A percentile compares a stretch with the other conserved stretches of the same genome.
Evolutionary conservation across 2,329 filamentous ascomycete genomes (phyloP).

Genomic region (Diaporthe velutina): DNA sequence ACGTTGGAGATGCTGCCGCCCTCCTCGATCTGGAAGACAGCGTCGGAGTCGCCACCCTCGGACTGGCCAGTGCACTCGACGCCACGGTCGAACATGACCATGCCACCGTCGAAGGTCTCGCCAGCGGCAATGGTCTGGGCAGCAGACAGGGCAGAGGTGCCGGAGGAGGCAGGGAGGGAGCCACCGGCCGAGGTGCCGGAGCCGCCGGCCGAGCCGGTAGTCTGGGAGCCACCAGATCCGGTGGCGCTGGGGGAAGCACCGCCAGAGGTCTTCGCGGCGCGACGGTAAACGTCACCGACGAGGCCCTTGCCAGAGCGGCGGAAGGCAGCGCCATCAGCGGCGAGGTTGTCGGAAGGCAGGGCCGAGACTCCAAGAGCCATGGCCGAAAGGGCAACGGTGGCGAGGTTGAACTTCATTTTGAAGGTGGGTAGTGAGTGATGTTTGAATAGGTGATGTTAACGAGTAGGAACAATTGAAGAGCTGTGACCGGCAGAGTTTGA

Average conservation of each 20-base stretch:
- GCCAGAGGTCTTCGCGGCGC: conserved; percentile 22
- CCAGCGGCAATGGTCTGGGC: conserved; percentile 38
- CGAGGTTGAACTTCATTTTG: conserved; percentile 33
- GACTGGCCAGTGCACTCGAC: conserved; percentile 39
- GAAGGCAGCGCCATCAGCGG: neutral
- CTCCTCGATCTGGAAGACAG: conserved; percentile 64
- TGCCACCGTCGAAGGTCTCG: conserved; percentile 48
- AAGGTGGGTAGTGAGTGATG: neutral
- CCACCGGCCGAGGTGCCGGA: conserved; percentile 20
- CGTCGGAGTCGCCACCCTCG: conserved; percentile 49
- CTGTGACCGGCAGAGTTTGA: conserved; percentile 15
- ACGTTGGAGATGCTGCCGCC: conserved; percentile 65
- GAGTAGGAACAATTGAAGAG: neutral
- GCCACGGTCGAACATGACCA: conserved; percentile 46
- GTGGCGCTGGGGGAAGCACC: conserved; percentile 1
- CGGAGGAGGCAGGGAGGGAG: conserved; percentile 34
- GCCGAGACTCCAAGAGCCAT: conserved; percentile 30
- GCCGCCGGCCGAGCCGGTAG: neutral
- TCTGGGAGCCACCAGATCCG: conserved; percentile 12
- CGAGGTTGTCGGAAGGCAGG: conserved; percentile 25
- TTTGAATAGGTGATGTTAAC: neutral
- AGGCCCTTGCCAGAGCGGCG: conserved; percentile 18
- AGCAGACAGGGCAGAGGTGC: conserved; percentile 31
- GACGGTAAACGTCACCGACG: conserved; percentile 28
- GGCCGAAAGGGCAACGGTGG: conserved; percentile 28